Evolutionary conservation across 352 stramenopile species (phyloP), one percentile per base, ranked within the genome.

Genomic region (Pythium apleroticum): DNA sequence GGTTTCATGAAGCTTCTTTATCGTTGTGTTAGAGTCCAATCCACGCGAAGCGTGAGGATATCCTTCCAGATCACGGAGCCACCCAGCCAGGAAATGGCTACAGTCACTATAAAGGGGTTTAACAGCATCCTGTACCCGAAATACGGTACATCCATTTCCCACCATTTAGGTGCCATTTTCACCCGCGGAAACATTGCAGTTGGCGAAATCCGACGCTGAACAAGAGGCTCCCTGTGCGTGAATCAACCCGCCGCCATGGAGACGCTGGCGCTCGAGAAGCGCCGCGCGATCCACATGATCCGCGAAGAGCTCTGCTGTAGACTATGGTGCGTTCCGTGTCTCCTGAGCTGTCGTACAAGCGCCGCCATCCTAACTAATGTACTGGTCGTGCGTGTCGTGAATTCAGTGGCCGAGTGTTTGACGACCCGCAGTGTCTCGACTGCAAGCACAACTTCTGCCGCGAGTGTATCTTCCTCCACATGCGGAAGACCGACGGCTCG

Each of bases 371-470:
- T 2, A 24, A 2, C 0, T 2, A 24, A 37, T 17, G 27, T 50
- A 35, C 8, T 41, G 1, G 33, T n/a, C 45, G 19, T 60, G 22
- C 2, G 11, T 43, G 45, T 46, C 11, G 15, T n/a, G n/a, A n/a
- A 11, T 60, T 48, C 63, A 94, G 86, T 62, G 65, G 67, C 30
- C 62, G 76, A 15, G 82, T 90, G 27, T 90, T 95, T 66, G 77
- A 89, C n/a, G 87, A 95, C 65, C 84, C 87, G 49, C 87, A 95
- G 35, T 92, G 85, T 56, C 77, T 95, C 57, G 82, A 89, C 70
- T 95, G 87, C 69, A 93, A 95, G 59, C 87, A 95, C 80, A 95
- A 95, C 58, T 95, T 94, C 55, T 95, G 87, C 55, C 81, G 74
- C 68, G 62, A 73, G 22, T 95, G 85, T 70, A 93, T 94, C 55